Evolutionary conservation across 177 flowering plant species (phyloP), one percentile per base, ranked within the genome.

Genomic region (Vitis hybrid): DNA sequence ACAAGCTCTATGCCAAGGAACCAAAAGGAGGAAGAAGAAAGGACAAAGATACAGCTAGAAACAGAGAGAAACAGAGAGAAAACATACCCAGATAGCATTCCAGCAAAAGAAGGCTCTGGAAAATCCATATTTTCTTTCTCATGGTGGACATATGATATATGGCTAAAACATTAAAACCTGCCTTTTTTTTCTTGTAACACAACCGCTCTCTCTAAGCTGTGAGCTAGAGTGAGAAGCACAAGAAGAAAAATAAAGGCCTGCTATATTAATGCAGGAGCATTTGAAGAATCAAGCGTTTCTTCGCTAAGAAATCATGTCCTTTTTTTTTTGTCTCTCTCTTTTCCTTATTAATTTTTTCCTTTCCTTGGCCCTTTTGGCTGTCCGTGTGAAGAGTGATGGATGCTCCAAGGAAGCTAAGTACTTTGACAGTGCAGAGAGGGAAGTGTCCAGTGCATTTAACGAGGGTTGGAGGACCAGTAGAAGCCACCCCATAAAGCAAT

Each of bases 1-100:
- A 64, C 6, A 17, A 66, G 60, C 21, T 11, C 39, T 14, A 64
- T 62, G 51, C 15, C 26, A 48, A 14, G 4, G 32, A 51, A 17
- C 14, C 30, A 70, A 19, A 54, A 10, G 13, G 13, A 69, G 15
- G 3, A 9, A 51, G 11, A 21, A 34, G n/a, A 64, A 52, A 30
- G 11, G 1, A 67, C 11, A 54, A 17, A 9, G 2, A n/a, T 6
- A 15, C 18, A 56, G 8, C 9, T 4, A 15, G 48, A 55, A 11
- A 56, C 5, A 21, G 21, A 45, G 52, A 50, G 9, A 26, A 5
- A 68, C 5, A 21, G 21, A 45, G 52, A 50, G 9, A 26, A 5
- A 68, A 26, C 80, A 73, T 82, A 84, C 87, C 82, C 72, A 82
- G 60, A 69, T 51, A 74, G 72, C 56, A 73, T 18, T 56, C 64